A percentile compares a stretch with the other conserved stretches of the same genome.
These are phyloP conservation scores for Alternaria alternata DNA, from an alignment of 2,329 filamentous ascomycete species.

Conservation along the genomic window DNA sequence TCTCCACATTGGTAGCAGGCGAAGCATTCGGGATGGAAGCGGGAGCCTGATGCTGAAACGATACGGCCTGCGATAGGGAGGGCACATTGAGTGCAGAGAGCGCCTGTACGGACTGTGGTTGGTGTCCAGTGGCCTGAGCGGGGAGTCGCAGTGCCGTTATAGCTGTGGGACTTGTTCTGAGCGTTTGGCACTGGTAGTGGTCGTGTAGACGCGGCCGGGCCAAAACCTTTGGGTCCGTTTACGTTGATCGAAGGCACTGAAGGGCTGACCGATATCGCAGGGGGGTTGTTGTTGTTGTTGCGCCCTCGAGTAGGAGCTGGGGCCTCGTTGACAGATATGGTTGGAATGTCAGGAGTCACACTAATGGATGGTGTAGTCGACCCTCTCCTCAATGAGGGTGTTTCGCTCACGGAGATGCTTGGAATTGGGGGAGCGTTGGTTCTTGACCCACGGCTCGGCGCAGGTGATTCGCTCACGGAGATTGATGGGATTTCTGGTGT, in stretches of 20 bases:
- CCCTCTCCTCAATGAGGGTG: conserved; percentile 23
- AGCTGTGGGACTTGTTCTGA: conserved; percentile 51
- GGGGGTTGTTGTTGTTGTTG: conserved; percentile 26
- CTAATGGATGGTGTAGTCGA: conserved; percentile 23
- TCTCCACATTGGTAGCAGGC: conserved; percentile 87
- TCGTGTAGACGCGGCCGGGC: conserved; percentile 49
- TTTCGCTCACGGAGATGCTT: conserved; percentile 20
- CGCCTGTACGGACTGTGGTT: conserved; percentile 63
- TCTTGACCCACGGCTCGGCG: conserved; percentile 16
- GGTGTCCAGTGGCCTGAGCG: conserved; percentile 55
- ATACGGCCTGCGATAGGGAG: conserved; percentile 89
- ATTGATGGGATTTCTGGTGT: conserved; percentile 41
- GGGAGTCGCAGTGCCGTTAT: conserved; percentile 47
- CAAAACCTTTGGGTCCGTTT: conserved; percentile 29
- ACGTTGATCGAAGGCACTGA: conserved; percentile 42
- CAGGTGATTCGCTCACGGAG: conserved; percentile 35
- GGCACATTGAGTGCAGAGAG: conserved; percentile 83
- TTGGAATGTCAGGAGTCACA: conserved; percentile 37
- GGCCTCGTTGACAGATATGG: conserved; percentile 39
- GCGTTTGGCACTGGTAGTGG: conserved; percentile 57
- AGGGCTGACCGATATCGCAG: conserved; percentile 35
- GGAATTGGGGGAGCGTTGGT: conserved; percentile 3
- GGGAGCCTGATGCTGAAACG: conserved; percentile 79
- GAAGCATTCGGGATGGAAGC: conserved; percentile 95
- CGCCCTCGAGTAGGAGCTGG: conserved; percentile 18